Conservation (phyloP, 805 yeast genomes). For the Pichia cephalocereana region DNA sequence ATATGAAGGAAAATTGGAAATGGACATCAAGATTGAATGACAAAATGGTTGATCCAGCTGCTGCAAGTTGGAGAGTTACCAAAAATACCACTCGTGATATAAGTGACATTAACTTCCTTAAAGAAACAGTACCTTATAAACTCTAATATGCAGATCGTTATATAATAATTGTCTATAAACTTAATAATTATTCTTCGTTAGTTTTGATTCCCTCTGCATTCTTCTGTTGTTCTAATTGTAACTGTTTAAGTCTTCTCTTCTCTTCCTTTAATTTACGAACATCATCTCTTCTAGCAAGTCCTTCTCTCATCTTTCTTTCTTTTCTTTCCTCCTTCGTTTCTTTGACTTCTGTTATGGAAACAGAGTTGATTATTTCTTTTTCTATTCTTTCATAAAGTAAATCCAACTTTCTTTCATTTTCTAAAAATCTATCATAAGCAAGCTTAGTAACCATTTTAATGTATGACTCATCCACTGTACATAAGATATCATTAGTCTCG, state of each 20-base stretch:
- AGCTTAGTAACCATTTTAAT: slow-evolving; percentile 42
- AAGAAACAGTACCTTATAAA: slow-evolving; percentile 4
- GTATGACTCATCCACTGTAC: slow-evolving; percentile 45
- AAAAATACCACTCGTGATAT: slow-evolving; percentile 10
- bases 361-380: slow-evolving; percentile 16
- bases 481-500: slow-evolving; percentile 13
- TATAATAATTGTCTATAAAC: no score
- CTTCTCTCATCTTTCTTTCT: slow-evolving; percentile 44
- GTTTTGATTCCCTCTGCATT: not conserved
- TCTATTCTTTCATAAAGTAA: slow-evolving; percentile 37
- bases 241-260: slow-evolving; percentile 5
- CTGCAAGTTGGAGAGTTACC: slow-evolving; percentile 18
- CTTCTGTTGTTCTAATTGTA: not conserved
- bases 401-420: slow-evolving; percentile 50
- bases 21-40: slow-evolving; percentile 20
- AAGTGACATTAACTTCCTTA: slow-evolving; percentile 9
- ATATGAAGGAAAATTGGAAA: slow-evolving; percentile 21
- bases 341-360: not conserved
- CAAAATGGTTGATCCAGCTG: slow-evolving; percentile 14
- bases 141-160: not conserved
- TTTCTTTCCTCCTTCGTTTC: slow-evolving; percentile 55
- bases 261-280: slow-evolving; percentile 14
- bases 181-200: not conserved
- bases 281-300: slow-evolving; percentile 27
- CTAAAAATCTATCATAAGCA: slow-evolving; percentile 54